phyloP scores from a whole-genome alignment of 225 moss, liverwort and hornwort species.

The Climacium dendroides region DNA sequence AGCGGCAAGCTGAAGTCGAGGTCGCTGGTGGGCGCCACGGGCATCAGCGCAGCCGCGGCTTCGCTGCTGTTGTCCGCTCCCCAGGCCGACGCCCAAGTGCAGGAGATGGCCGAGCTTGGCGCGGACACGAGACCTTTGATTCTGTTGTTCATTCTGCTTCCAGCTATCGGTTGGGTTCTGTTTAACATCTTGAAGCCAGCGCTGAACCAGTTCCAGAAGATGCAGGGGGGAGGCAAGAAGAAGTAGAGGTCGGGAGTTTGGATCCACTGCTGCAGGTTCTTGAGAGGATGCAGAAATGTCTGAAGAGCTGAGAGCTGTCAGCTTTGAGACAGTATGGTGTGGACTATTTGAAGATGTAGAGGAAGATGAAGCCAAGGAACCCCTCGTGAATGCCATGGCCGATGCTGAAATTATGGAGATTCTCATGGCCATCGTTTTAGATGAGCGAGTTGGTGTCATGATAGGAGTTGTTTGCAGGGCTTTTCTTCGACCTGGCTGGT shows the following conservation, averaged over 20 bases:
- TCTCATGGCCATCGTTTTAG: background rate
- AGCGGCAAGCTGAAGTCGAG: constrained; percentile 4
- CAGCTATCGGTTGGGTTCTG: constrained; percentile 83
- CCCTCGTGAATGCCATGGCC: background rate
- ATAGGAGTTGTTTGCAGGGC: background rate
- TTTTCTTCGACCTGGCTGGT: background rate
- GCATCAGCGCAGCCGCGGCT: constrained; percentile 56
- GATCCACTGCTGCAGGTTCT: constrained; percentile 19
- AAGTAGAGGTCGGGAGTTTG: background rate
- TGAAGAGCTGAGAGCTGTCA: background rate
- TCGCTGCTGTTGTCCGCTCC: constrained; percentile 39
- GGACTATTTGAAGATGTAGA: background rate
- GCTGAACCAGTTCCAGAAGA: constrained; percentile 67
- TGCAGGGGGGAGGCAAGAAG: constrained; percentile 7
- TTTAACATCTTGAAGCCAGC: constrained; percentile 78
- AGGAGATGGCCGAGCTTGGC: constrained; percentile 54
- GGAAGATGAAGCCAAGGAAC: background rate
- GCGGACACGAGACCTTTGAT: constrained; percentile 62
- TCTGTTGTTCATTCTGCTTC: constrained; percentile 50
- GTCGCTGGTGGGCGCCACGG: constrained; percentile 54
- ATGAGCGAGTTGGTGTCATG: background rate
- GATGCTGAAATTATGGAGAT: background rate
- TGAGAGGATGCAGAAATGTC: constrained; percentile 25
- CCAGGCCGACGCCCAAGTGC: constrained; percentile 63
- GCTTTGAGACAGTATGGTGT: background rate